Conservation (phyloP, 257 asterid species). For the Penstemon barbatus region DNA sequence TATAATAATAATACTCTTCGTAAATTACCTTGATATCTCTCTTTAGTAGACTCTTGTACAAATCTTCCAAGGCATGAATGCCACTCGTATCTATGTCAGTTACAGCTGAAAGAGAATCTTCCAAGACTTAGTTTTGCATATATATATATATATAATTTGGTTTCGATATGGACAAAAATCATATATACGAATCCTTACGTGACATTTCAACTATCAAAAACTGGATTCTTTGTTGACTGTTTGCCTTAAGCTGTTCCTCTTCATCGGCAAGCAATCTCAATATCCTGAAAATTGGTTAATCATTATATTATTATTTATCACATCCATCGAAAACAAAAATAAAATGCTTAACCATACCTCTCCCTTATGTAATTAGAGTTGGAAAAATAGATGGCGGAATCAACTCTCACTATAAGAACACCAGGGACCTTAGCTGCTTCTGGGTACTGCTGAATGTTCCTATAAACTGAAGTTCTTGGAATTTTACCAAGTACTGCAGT, state of each 20-base stretch:
- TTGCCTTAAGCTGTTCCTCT: slow-evolving; percentile 41
- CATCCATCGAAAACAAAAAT: too few relatives aligned
- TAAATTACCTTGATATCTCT: slow-evolving; percentile 51
- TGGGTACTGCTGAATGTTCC: slow-evolving; percentile 73
- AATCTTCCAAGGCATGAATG: slow-evolving; percentile 74
- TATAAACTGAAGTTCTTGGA: slow-evolving; percentile 61
- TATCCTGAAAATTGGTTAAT: slow-evolving; percentile 28
- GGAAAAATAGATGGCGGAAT: slow-evolving; percentile 78
- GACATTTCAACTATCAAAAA: slow-evolving; percentile 66
- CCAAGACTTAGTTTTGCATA: not conserved
- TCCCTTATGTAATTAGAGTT: slow-evolving; percentile 73
- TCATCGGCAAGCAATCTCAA: slow-evolving; percentile 74
- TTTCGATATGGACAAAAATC: too few relatives aligned
- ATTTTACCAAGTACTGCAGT: slow-evolving; percentile 62
- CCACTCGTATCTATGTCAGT: slow-evolving; percentile 92
- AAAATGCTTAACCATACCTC: slow-evolving; percentile 41
- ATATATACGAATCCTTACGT: slow-evolving; percentile 28
- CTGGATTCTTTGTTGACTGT: slow-evolving; percentile 38
- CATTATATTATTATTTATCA: not conserved
- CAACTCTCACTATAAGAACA: slow-evolving; percentile 55
- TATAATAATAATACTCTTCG: too few relatives aligned
- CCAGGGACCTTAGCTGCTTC: slow-evolving; percentile 72
- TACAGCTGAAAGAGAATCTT: slow-evolving; percentile 65
- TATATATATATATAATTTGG: too few relatives aligned
- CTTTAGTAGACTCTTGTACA: slow-evolving; percentile 56